A percentile compares a stretch with the other conserved stretches of the same genome.
phyloP scores from a whole-genome alignment of 2,329 filamentous ascomycete species.

The Colletotrichum sansevieriae region DNA sequence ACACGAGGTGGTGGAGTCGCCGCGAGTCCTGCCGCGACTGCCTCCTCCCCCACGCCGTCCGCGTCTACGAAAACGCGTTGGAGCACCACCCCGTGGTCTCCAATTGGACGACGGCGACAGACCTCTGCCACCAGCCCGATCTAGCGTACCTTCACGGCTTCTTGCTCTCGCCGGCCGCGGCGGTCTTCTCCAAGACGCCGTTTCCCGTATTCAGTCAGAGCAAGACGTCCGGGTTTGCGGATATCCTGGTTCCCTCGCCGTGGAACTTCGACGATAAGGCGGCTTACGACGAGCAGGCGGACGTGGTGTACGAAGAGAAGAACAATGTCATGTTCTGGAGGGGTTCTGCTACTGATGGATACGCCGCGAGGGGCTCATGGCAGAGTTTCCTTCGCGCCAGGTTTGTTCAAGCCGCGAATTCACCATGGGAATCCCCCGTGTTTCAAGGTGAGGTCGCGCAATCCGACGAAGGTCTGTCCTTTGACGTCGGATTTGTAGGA shows the following conservation, averaged over 20 bases:
- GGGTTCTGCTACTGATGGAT: constrained; percentile 64
- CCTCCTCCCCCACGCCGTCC: constrained; percentile 51
- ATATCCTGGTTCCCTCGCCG: constrained; percentile 59
- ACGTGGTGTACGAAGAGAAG: constrained; percentile 62
- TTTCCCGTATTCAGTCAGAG: constrained; percentile 69
- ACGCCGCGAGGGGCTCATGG: constrained; percentile 65
- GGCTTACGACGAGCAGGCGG: constrained; percentile 54
- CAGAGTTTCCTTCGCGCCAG: constrained; percentile 70
- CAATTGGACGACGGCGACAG: constrained; percentile 45
- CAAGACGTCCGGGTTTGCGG: constrained; percentile 66
- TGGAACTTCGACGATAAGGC: constrained; percentile 54
- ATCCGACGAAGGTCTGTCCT: constrained; percentile 26
- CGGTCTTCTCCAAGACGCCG: constrained; percentile 51
- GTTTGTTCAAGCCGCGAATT: constrained; percentile 67
- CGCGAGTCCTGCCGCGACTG: constrained; percentile 51
- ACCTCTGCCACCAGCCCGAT: constrained; percentile 65
- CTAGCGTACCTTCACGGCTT: constrained; percentile 65
- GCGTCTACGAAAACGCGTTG: constrained; percentile 46
- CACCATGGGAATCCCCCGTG: constrained; percentile 23
- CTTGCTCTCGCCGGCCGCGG: constrained; percentile 56
- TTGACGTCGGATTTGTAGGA: constrained; percentile 56
- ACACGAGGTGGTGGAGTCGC: constrained; percentile 55
- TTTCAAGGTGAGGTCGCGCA: constrained; percentile 21
- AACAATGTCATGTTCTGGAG: constrained; percentile 66
- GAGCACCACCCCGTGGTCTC: constrained; percentile 52